A percentile compares a stretch with the other conserved stretches of the same genome.
These are phyloP conservation scores for Sporothrix mexicana DNA, from an alignment of 2,329 filamentous ascomycete genomes.

Conservation along the genomic window DNA sequence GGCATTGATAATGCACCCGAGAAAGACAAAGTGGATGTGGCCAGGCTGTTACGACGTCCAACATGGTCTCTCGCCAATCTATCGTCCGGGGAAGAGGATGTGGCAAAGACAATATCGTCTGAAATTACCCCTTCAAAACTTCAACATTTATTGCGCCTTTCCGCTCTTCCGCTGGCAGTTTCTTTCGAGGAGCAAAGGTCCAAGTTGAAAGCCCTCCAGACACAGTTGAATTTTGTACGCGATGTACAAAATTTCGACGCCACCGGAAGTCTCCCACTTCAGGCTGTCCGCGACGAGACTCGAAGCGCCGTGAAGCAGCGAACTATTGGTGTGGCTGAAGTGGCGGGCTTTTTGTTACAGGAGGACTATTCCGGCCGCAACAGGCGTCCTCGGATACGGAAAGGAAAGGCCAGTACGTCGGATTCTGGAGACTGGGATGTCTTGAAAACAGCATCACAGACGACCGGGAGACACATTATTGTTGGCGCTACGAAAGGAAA, in stretches of 20 bases:
- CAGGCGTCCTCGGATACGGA: slow-evolving; percentile 50
- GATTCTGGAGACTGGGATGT: slow-evolving; percentile 73
- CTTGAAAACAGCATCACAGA: slow-evolving; percentile 68
- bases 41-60: slow-evolving; percentile 54
- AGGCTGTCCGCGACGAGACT: slow-evolving; percentile 83
- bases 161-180: slow-evolving; percentile 78
- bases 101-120: slow-evolving; percentile 41
- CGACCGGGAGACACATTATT: slow-evolving; percentile 75
- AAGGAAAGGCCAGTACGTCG: slow-evolving; percentile 45
- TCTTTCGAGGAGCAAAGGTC: slow-evolving; percentile 65
- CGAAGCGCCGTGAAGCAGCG: slow-evolving; percentile 58
- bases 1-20: neutral
- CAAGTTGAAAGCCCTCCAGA: slow-evolving; percentile 76
- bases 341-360: slow-evolving; percentile 61
- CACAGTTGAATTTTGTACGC: slow-evolving; percentile 89
- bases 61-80: slow-evolving; percentile 85
- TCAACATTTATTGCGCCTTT: slow-evolving; percentile 84
- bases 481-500: slow-evolving; percentile 61
- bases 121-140: slow-evolving; percentile 70
- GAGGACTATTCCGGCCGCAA: slow-evolving; percentile 68
- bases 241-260: slow-evolving; percentile 83
- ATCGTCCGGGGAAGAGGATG: slow-evolving; percentile 47
- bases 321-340: slow-evolving; percentile 62
- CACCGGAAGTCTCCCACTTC: slow-evolving; percentile 71
- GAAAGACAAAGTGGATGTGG: slow-evolving; percentile 18